Evolutionary conservation across 306 rosid species (phyloP).

Genomic region (cucumber (Cucumis sativus)): DNA sequence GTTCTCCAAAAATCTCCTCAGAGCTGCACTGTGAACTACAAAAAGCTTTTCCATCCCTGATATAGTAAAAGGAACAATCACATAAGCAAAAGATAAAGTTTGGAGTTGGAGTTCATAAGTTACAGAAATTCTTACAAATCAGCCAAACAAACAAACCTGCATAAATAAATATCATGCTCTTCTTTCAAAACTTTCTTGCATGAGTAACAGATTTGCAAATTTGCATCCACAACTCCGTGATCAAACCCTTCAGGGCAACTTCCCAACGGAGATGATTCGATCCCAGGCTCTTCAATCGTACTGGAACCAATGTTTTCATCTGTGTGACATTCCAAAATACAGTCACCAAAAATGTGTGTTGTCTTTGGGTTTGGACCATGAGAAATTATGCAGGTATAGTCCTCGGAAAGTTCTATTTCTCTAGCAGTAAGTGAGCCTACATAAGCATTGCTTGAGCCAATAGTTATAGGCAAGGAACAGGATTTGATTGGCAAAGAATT

Average conservation of each 20-base stretch:
- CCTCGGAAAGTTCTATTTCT: slow-evolving; percentile 86
- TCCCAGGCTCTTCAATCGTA: slow-evolving; percentile 28
- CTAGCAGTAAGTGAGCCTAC: slow-evolving; percentile 52
- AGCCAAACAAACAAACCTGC: slow-evolving; percentile 50
- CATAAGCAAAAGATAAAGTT: background rate
- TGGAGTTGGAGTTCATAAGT: background rate
- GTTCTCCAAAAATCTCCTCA: slow-evolving; percentile 31
- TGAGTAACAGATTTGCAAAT: slow-evolving; percentile 29
- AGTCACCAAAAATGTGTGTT: slow-evolving; percentile 81
- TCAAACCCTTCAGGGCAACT: slow-evolving; percentile 17
- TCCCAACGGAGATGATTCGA: slow-evolving; percentile 22
- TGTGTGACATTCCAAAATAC: slow-evolving; percentile 60
- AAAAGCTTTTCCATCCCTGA: slow-evolving; percentile 55
- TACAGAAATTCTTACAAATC: background rate
- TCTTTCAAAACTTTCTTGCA: slow-evolving; percentile 44
- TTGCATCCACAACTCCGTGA: slow-evolving; percentile 12
- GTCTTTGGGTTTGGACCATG: slow-evolving; percentile 85
- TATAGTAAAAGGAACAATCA: slow-evolving; percentile 9
- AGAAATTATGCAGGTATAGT: slow-evolving; percentile 86
- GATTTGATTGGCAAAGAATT: slow-evolving; percentile 26
- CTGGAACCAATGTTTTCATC: slow-evolving; percentile 36
- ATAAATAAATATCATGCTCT: slow-evolving; percentile 27
- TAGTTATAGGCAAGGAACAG: slow-evolving; percentile 53
- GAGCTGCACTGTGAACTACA: slow-evolving; percentile 47
- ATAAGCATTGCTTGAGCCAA: slow-evolving; percentile 24